Percentiles rank a stretch among this genome's conserved stretches.
phyloP scores from a whole-genome alignment of 352 stramenopile genomes.

The Albugo laibachii region DNA sequence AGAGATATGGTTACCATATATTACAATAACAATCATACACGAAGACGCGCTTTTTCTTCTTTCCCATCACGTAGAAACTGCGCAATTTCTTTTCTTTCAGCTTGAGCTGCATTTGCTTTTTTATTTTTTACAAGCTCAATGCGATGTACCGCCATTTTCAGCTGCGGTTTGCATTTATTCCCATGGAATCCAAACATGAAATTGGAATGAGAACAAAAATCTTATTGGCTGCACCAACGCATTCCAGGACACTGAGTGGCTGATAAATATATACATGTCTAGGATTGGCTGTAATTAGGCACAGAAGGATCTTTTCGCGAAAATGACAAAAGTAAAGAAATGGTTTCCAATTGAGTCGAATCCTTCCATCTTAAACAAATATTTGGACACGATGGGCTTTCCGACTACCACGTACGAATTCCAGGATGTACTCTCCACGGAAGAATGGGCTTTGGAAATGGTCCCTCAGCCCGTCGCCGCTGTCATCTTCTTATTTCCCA shows the following conservation, averaged over 20 bases:
- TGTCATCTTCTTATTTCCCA: slow-evolving; percentile 91
- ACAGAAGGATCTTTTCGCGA: neutral
- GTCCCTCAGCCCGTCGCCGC: slow-evolving; percentile 83
- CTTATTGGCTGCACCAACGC: too few species aligned
- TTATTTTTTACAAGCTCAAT: slow-evolving; percentile 86
- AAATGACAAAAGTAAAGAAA: slow-evolving; percentile 20
- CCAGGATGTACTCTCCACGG: slow-evolving; percentile 88
- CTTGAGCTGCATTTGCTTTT: slow-evolving; percentile 64
- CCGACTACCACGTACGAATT: slow-evolving; percentile 73
- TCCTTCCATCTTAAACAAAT: slow-evolving; percentile 89
- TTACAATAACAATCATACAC: slow-evolving; percentile 16
- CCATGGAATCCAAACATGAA: slow-evolving; percentile 81
- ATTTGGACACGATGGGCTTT: slow-evolving; percentile 87
- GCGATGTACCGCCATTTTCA: slow-evolving; percentile 85
- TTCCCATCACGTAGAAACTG: slow-evolving; percentile 69
- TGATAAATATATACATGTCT: too few species aligned
- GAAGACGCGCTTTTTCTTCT: slow-evolving; percentile 88
- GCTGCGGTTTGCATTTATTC: slow-evolving; percentile 83
- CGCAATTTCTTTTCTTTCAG: slow-evolving; percentile 54
- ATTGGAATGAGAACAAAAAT: too few species aligned
- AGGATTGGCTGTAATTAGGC: too few species aligned
- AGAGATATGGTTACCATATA: neutral
- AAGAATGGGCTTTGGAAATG: slow-evolving; percentile 94
- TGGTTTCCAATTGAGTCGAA: slow-evolving; percentile 91
- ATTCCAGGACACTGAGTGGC: too few species aligned